Percentiles rank a stretch among this genome's conserved stretches.
These are phyloP conservation scores for Aleurites moluccanus DNA, from an alignment of 441 rosid species.

Conservation along the genomic window DNA sequence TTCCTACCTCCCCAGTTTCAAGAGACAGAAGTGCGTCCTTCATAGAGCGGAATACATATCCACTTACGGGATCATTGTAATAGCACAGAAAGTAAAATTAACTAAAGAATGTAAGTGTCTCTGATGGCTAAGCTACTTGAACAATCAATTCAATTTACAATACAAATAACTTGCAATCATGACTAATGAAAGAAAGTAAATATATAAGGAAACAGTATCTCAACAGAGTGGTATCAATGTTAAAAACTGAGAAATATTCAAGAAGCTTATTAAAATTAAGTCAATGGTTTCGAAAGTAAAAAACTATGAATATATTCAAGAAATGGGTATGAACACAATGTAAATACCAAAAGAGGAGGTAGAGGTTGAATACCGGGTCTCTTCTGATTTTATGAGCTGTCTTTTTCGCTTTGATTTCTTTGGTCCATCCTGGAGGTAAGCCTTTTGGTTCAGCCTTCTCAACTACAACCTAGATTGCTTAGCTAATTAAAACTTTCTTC, in stretches of 20 bases:
- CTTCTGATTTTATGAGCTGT: constrained; percentile 51
- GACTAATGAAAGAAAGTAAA: not conserved
- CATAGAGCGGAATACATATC: constrained; percentile 75
- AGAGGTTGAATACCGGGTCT: constrained; percentile 61
- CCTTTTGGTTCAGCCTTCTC: constrained; percentile 73
- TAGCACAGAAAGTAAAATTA: constrained; percentile 43
- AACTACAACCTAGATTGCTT: constrained; percentile 52
- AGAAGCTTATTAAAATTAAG: not conserved
- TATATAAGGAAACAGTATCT: not conserved
- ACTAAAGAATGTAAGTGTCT: constrained; percentile 13
- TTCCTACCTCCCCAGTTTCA: constrained; percentile 64
- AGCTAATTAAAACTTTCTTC: constrained; percentile 28
- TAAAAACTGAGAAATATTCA: not conserved
- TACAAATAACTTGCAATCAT: not conserved
- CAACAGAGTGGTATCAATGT: not conserved
- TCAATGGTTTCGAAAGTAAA: not conserved
- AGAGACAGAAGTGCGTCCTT: constrained; percentile 70
- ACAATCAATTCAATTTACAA: constrained; percentile 20
- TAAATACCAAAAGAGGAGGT: constrained; percentile 20
- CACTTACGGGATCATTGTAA: constrained; percentile 79
- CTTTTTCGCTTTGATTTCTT: constrained; percentile 63
- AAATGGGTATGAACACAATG: constrained; percentile 11
- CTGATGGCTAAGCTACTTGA: not conserved
- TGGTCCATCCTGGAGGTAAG: constrained; percentile 86
- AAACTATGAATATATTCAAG: not conserved